These are phyloP conservation scores for Cladosporium oxysporum DNA, from an alignment of 2,329 filamentous ascomycete genomes.

Conservation along the genomic window DNA sequence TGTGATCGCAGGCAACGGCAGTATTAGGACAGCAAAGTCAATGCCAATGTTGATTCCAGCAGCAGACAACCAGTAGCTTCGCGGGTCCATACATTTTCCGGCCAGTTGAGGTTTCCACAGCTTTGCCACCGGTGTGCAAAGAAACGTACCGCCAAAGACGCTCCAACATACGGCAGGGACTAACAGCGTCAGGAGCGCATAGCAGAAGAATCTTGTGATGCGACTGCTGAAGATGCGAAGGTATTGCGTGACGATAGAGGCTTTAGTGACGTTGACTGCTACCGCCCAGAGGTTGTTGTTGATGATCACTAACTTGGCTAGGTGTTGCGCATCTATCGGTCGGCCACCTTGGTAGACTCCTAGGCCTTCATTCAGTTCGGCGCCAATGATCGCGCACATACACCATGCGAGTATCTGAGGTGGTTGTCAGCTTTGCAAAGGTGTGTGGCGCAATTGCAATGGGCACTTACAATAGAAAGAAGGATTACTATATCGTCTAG, in stretches of 20 bases:
- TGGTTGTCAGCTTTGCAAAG: neutral
- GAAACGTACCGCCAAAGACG: constrained; percentile 44
- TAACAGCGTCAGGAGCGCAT: constrained; percentile 39
- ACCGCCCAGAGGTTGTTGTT: constrained; percentile 38
- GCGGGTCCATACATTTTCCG: constrained; percentile 42
- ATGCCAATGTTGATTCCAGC: constrained; percentile 48
- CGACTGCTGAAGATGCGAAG: constrained; percentile 47
- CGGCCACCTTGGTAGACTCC: constrained; percentile 25
- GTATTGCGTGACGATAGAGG: constrained; percentile 53
- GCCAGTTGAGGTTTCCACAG: constrained; percentile 42
- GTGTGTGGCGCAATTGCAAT: neutral
- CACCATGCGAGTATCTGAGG: constrained; percentile 33
- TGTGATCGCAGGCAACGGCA: constrained; percentile 48
- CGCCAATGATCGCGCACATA: constrained; percentile 34
- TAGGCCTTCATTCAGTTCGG: constrained; percentile 28
- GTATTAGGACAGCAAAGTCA: constrained; percentile 46
- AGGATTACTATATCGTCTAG: constrained; percentile 42
- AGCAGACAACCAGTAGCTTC: constrained; percentile 48
- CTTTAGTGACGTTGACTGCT: constrained; percentile 45
- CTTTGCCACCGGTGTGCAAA: constrained; percentile 44
- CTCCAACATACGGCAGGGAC: constrained; percentile 33
- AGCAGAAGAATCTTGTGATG: constrained; percentile 41
- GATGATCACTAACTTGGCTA: constrained; percentile 36
- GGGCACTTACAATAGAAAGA: constrained; percentile 35
- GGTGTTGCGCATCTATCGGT: constrained; percentile 22